Conservation (phyloP, 1,284 basidiomycete species). For the Fistulinella cinereoalba region DNA sequence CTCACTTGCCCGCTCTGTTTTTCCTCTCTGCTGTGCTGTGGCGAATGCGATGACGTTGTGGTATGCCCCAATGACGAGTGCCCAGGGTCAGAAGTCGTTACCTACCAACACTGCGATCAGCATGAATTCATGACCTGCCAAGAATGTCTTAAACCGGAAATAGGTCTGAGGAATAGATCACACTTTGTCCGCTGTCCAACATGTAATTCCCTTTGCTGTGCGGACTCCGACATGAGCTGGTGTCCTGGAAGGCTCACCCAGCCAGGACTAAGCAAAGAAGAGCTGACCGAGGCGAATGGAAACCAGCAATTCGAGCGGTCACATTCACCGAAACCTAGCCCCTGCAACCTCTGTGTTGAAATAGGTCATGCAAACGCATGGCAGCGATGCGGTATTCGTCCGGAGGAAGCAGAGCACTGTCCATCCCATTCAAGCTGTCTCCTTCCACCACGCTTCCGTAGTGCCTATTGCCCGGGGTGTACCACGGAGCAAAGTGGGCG, state of each 20-base stretch:
- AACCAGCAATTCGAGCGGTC: background rate
- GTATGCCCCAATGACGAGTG: background rate
- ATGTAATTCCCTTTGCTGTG: slow-evolving; percentile 1
- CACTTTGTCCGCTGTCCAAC: background rate
- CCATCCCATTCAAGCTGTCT: background rate
- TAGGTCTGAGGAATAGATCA: too few relatives aligned
- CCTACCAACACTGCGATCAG: background rate
- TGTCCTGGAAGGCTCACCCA: background rate
- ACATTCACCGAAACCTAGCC: background rate
- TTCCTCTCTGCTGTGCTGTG: background rate
- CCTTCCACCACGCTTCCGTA: background rate
- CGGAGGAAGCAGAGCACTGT: background rate
- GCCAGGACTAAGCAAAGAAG: background rate
- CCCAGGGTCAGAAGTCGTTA: background rate
- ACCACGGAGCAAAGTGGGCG: background rate
- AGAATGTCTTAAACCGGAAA: background rate
- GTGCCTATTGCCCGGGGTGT: background rate
- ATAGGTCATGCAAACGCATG: background rate
- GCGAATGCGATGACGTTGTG: background rate
- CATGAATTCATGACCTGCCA: background rate
- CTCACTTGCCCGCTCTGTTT: slow-evolving; percentile 1
- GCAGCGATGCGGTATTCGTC: background rate
- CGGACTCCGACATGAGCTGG: background rate
- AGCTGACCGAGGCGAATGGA: background rate
- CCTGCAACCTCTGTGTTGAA: background rate